Conservation (phyloP, 805 yeast genomes). For the Maudiozyma turicensis region DNA sequence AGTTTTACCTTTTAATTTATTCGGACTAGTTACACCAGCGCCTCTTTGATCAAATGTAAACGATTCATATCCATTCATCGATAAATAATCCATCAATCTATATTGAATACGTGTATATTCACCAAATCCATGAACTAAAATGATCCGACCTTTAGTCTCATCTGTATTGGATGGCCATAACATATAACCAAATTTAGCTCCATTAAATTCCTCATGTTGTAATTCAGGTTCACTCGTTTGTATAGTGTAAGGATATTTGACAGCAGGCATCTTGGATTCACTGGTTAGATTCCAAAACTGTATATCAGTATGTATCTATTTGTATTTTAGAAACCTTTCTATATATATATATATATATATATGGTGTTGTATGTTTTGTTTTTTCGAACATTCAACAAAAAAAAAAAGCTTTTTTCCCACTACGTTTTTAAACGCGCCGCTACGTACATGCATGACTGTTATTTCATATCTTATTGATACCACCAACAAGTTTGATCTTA, state of each 20-base stretch:
- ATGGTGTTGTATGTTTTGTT: neutral
- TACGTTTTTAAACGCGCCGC: neutral
- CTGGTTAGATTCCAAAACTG: neutral
- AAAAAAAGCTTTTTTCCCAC: neutral
- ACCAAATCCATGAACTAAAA: conserved; percentile 64
- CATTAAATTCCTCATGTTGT: conserved; percentile 19
- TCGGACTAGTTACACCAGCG: conserved; percentile 55
- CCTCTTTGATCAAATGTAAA: conserved; percentile 72
- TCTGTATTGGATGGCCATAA: conserved; percentile 16
- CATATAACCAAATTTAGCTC: conserved; percentile 24
- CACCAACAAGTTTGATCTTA: neutral
- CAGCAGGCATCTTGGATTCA: too few relatives aligned
- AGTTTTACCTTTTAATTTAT: conserved; percentile 44
- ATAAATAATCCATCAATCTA: conserved; percentile 44
- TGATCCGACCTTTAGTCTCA: conserved; percentile 39
- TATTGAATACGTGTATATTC: conserved; percentile 45
- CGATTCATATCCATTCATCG: conserved; percentile 48
- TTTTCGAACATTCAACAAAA: neutral
- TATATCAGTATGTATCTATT: neutral
- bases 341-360: neutral
- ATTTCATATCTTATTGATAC: neutral
- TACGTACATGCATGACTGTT: neutral
- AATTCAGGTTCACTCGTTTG: conserved; percentile 15
- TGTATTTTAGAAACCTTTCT: neutral
- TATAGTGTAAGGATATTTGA: conserved; percentile 17